A percentile compares a stretch with the other conserved stretches of the same genome.
phyloP scores from a whole-genome alignment of 176 grass and related monocot genomes.

The Leersia perrieri region DNA sequence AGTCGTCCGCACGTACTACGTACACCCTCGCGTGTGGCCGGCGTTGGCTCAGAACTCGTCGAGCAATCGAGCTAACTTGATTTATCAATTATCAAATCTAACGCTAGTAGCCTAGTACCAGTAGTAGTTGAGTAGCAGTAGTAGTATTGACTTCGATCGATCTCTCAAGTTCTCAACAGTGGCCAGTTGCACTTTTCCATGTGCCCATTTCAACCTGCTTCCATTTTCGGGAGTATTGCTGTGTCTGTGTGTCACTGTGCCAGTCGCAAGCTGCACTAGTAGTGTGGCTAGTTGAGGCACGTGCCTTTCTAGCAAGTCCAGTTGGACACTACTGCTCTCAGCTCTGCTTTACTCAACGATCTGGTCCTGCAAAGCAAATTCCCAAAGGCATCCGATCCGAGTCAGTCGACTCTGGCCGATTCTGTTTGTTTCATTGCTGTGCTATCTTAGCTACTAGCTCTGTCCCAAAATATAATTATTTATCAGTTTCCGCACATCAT shows the following conservation, averaged over 20 bases:
- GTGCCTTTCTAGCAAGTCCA: not conserved
- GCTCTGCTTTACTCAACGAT: not conserved
- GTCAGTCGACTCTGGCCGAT: conserved; percentile 6
- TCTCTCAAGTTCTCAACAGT: too few relatives aligned
- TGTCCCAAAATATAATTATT: too few relatives aligned
- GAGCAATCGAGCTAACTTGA: too few relatives aligned
- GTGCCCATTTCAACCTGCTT: not conserved
- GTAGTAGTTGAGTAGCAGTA: not conserved
- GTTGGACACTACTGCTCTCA: not conserved
- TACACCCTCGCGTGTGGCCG: not conserved
- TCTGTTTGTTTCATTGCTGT: not conserved
- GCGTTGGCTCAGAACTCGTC: not conserved
- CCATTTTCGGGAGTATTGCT: not conserved
- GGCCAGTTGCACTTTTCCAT: not conserved
- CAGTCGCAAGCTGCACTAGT: not conserved
- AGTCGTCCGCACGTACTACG: not conserved
- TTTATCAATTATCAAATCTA: too few relatives aligned
- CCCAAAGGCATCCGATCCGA: conserved; percentile 4
- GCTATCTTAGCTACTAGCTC: not conserved
- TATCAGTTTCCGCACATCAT: too few relatives aligned
- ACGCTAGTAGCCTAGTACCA: not conserved
- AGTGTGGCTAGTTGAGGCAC: not conserved
- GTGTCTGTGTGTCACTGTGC: not conserved
- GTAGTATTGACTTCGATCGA: not conserved
- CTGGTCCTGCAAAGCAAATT: not conserved